Evolutionary conservation across 768 basidiomycete species (phyloP).

Genomic region (Suillus tomentosus): DNA sequence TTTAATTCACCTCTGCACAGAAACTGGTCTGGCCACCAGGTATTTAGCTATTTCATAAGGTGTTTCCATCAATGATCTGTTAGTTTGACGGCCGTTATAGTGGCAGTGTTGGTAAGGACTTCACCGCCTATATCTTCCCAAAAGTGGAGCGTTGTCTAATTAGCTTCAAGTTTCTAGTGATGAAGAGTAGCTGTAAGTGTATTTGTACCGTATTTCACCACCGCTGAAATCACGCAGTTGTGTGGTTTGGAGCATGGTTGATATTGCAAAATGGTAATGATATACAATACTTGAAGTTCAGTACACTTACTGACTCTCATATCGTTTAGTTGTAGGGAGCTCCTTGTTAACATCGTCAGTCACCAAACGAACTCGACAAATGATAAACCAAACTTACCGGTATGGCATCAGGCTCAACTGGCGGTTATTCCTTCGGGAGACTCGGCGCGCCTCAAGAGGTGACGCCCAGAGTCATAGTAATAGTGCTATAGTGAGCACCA

Average conservation of each 20-base stretch:
- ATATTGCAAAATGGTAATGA: background rate
- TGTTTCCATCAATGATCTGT: background rate
- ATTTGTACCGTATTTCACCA: background rate
- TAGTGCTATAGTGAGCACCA: background rate
- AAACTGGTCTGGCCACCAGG: constrained; percentile 1
- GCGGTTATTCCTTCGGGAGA: background rate
- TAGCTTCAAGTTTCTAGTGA: background rate
- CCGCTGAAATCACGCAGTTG: background rate
- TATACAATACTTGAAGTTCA: background rate
- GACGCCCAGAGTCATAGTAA: too few species aligned
- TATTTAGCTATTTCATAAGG: background rate
- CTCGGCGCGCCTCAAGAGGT: background rate
- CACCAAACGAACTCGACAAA: background rate
- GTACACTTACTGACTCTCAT: background rate
- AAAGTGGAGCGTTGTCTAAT: background rate
- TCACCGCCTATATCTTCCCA: background rate
- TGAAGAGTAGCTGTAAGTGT: background rate
- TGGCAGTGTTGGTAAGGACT: background rate
- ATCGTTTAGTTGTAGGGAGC: background rate
- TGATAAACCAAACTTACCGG: background rate
- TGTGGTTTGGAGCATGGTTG: constrained; percentile 2
- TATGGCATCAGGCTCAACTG: background rate
- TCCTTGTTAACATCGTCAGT: constrained; percentile 2
- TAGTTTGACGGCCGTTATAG: background rate
- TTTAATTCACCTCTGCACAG: background rate